Base-by-base conservation (phyloP, 768 basidiomycete genomes). In the Galerina marginata region DNA sequence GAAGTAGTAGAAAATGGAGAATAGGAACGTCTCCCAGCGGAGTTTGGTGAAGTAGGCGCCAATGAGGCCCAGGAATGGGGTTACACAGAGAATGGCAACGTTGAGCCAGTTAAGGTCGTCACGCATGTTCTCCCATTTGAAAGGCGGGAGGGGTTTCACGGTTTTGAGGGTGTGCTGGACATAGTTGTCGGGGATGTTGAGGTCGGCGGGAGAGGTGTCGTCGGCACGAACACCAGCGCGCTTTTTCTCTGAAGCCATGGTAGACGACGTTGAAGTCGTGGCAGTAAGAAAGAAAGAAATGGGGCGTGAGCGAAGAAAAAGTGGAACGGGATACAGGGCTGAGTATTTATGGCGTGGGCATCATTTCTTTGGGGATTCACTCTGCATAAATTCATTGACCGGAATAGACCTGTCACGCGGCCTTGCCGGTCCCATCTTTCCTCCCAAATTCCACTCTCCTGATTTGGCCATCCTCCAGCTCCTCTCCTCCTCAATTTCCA, bases 101-200 rank as follows among this genome's bases (percentile, higher is more conserved):
- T 85, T 89, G 67, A 95, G 81, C 86, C 88, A 96, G 74, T 91
- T 87, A 65, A 94, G 75, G 69, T 93, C 89, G 23, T 77, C 77
- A 67, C 73, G 63, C 56, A 84, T 70, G 68, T 88, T 92, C 29
- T 76, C 70, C 85, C 81, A 86, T 4, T 80, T 78, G 63, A 93
- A 76, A 1, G 90, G 90, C 0, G 91, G 91, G 10, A 89, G 79
- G 3, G 87, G 69, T 69, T 89, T 90, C 59, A 84, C 80, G 37
- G 84, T 87, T 66, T 83, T 85, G 69, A 93, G 81, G 4, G 88
- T 91, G 73, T 90, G 82, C 23, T 86, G 78, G 71, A 93, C 91
- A 68, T 93, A 93, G 80, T 93, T 92, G 75, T 92, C 91, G 14
- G 90, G 89, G 59, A 92, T 86, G 69, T 85, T 81, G 67, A 82